Base-by-base conservation (phyloP, 805 yeast species). In the Cyberlindnera maritima region DNA sequence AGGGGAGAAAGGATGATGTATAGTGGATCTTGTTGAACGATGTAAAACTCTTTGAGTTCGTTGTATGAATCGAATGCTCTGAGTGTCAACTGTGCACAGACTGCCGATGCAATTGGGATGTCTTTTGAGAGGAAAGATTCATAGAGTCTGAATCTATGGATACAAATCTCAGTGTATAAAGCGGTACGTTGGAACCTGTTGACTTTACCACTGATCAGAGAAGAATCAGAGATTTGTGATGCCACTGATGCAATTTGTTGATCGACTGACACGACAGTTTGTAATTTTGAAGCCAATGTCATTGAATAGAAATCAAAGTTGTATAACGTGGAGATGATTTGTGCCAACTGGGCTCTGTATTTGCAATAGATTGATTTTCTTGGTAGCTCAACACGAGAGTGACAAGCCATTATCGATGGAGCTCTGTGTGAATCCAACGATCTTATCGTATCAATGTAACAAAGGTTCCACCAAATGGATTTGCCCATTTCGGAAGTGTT, bases 51-150 rank as follows among this genome's bases (percentile, higher is more conserved):
- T 23, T 48, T 51, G 10, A 51, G 39, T 15, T 37, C 29, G 7
- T 46, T 48, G 28, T 51, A 51, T 1, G 45, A 15, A 12, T 36
- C 41, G 19, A 51, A 41, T 14, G 47, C 32, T 4, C 34, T 14
- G 9, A 40, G 28, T 10, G 36, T 34, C 19, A 43, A 38, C 12
- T 36, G 33, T 7, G 36, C 34, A 20, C 51, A 48, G 1, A 51
- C 15, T 11, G 26, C 36, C 1, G 48, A 18, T 2, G 55, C 46
- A 11, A 47, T 42, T 4, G 55, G 49, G 11, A 43, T 31, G 15
- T 46, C 47, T 11, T 40, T 14, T 2, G 21, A 15, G 11, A 48
- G 25, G 36, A 51, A 51, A 18, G 52, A 40, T 76, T 64, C 25
- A 64, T 44, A 52, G 2, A 52, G 42, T 15, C 56, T 40, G 43